Evolutionary conservation across 208 protist species (phyloP).

Genomic region (Trypanosoma cruzi): DNA sequence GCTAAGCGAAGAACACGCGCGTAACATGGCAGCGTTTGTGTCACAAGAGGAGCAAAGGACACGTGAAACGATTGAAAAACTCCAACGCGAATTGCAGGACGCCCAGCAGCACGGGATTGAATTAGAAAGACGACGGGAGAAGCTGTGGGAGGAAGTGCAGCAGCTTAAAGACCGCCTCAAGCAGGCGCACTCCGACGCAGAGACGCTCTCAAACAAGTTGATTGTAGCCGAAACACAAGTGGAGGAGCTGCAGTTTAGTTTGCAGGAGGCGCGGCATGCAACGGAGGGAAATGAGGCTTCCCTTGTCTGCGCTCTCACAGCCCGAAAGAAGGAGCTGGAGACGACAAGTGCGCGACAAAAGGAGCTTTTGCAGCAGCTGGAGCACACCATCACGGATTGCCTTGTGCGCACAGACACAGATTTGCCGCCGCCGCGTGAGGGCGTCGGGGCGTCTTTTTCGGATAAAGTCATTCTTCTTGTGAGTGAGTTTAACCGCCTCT

Average conservation of each 20-base stretch:
- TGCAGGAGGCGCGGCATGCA: neutral
- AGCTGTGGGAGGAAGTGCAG: conserved; percentile 15
- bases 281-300: conserved; percentile 7
- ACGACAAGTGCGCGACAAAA: neutral
- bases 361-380: conserved; percentile 29
- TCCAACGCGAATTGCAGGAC: conserved; percentile 13
- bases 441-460: conserved; percentile 19
- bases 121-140: neutral
- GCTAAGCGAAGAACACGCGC: neutral
- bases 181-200: conserved; percentile 3
- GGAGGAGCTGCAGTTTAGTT: neutral
- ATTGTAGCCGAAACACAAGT: neutral
- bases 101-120: conserved; percentile 1
- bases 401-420: conserved; percentile 22
- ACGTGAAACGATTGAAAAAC: conserved; percentile 6
- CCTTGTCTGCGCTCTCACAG: conserved; percentile 14
- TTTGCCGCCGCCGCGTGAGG: conserved; percentile 4
- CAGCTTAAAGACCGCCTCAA: neutral
- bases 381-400: conserved; percentile 30
- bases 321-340: conserved; percentile 27
- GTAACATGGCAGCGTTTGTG: neutral
- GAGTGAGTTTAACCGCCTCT: conserved; percentile 40
- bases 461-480: conserved; percentile 44
- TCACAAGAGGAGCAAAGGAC: neutral
- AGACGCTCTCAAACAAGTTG: conserved; percentile 6